Conservation (phyloP, 2,329 filamentous ascomycete genomes). For the Pestalotiopsis fici region DNA sequence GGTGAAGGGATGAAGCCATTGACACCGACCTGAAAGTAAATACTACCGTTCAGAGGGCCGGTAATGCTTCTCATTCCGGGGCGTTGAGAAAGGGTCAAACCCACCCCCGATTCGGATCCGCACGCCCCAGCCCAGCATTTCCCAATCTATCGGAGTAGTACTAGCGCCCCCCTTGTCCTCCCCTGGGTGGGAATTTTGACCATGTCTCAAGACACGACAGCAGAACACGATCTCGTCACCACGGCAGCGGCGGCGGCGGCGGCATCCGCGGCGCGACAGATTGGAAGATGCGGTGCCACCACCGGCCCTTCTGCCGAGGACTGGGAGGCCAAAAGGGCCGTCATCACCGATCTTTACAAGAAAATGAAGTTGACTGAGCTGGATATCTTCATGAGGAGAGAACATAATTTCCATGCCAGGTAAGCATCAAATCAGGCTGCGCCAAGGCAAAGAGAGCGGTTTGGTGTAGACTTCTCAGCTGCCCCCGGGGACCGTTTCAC, state of each 20-base stretch:
- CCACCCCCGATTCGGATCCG: no score
- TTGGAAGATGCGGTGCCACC: neutral
- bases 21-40: neutral
- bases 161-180: no score
- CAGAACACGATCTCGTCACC: neutral
- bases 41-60: neutral
- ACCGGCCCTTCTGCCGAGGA: slow-evolving; percentile 4
- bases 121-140: no score
- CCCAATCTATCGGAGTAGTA: no score
- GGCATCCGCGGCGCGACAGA: neutral
- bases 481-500: neutral
- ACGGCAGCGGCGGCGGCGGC: neutral
- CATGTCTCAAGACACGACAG: neutral
- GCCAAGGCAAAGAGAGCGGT: neutral
- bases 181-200: neutral
- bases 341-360: slow-evolving; percentile 4
- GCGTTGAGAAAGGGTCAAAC: neutral
- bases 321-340: neutral
- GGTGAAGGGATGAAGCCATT: neutral
- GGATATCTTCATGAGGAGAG: slow-evolving; percentile 3
- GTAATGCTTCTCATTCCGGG: neutral
- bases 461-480: neutral
- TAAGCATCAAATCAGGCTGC: neutral
- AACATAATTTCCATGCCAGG: slow-evolving; percentile 3
- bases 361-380: neutral